Evolutionary conservation across 352 stramenopile genomes (phyloP).

Genomic region (Peronospora destructor): DNA sequence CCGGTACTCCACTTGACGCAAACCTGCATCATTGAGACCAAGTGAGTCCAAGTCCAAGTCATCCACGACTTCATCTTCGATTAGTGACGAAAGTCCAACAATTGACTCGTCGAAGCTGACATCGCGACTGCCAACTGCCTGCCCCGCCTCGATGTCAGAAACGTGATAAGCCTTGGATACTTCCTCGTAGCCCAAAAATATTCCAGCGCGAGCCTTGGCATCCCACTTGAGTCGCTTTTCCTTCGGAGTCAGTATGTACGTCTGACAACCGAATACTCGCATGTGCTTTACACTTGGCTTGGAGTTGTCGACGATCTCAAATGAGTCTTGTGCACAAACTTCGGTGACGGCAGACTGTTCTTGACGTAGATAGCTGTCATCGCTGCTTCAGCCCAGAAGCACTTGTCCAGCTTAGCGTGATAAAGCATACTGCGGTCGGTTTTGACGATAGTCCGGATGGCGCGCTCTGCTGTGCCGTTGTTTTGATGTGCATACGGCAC

Average conservation of each 20-base stretch:
- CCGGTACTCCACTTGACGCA: background rate
- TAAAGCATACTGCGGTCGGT: too few relatives aligned
- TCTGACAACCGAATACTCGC: too few relatives aligned
- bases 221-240: background rate
- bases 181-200: constrained; percentile 1
- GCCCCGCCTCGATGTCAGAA: constrained; percentile 3
- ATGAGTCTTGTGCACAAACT: background rate
- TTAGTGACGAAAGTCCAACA: background rate
- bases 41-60: background rate
- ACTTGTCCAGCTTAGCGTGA: too few relatives aligned
- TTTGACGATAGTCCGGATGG: too few relatives aligned
- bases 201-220: background rate
- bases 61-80: background rate
- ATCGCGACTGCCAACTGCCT: background rate
- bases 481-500: constrained; percentile 1
- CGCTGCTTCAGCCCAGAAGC: background rate
- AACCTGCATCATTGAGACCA: background rate
- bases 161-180: constrained; percentile 1
- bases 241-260: too few relatives aligned
- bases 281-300: constrained; percentile 5
- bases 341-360: background rate
- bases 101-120: background rate
- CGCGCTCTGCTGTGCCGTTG: background rate
- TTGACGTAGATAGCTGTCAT: constrained; percentile 1
- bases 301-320: constrained; percentile 1